phyloP scores from a whole-genome alignment of 176 grass and related monocot species.

The Carex kokanica region DNA sequence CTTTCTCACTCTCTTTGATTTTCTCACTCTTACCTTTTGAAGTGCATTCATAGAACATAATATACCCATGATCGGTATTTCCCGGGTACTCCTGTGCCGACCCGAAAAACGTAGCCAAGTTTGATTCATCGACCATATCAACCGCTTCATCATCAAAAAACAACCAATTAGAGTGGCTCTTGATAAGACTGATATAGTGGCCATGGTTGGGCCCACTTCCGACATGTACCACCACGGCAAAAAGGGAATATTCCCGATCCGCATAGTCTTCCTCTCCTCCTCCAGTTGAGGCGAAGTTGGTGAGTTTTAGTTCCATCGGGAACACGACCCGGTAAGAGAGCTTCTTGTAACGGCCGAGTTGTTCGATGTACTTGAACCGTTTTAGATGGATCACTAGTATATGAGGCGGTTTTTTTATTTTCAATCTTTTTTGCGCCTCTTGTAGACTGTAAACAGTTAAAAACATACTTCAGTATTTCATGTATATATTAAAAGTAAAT shows the following conservation, averaged over 20 bases:
- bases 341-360: constrained; percentile 90
- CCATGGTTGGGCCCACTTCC: constrained; percentile 98
- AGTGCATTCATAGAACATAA: constrained; percentile 95
- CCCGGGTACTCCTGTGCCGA: constrained; percentile 92
- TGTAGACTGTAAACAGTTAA: constrained; percentile 60
- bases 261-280: constrained; percentile 43
- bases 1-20: constrained; percentile 15
- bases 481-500: background rate
- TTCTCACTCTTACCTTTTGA: constrained; percentile 22
- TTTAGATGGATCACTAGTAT: constrained; percentile 96
- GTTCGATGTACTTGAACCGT: constrained; percentile 92
- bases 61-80: constrained; percentile 98
- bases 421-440: constrained; percentile 98
- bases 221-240: constrained; percentile 89
- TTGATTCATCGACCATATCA: constrained; percentile 94
- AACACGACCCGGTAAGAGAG: constrained; percentile 96
- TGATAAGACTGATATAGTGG: constrained; percentile 92
- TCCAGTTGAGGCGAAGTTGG: constrained; percentile 36
- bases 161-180: constrained; percentile 96
- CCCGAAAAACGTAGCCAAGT: constrained; percentile 80
- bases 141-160: constrained; percentile 95
- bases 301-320: constrained; percentile 92
- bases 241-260: constrained; percentile 87
- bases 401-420: constrained; percentile 92
- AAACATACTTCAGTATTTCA: background rate